Evolutionary conservation across 1,284 basidiomycete genomes (phyloP), one percentile per base, ranked within the genome.

Genomic region (Cutaneotrichosporon curvatum): DNA sequence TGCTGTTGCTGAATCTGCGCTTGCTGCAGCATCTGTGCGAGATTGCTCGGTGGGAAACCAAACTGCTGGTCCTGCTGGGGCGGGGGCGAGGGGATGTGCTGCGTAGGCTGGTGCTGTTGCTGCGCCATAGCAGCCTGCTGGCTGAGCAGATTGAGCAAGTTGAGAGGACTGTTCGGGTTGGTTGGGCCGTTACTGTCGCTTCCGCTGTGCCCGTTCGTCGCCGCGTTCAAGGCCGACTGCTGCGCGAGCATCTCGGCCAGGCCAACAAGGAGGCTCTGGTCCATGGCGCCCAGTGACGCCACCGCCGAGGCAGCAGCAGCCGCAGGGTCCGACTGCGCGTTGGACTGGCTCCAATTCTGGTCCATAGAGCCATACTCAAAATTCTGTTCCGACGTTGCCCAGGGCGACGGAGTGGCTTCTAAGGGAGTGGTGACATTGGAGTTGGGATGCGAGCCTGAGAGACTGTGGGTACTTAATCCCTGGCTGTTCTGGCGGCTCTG

Each of bases 391-490:
- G 33, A 19, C 3, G 40, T 28, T 3, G 35, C 21, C 62, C 65
- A 65, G 3, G 58, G 54, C 4, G 61, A 56, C 3, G 60, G 58
- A 1, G 53, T 28, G 12, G 25, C 53, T 7, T 66, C 63, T 4
- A 64, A 35, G 0, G 63, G 63, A 5, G 64, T 64, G 2, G 61
- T 61, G 2, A 23, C 32, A 16, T 28, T 35, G n/a, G 37, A 41
- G 45, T 34, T 28, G 9, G 23, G 20, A 25, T 18, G 35, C 10
- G 16, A 36, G n/a, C 35, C 14, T 18, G 35, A 3, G 18, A 18
- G 35, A 28, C 25, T 28, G 25, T 7, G 25, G 25, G 7, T 28
- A 12, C 25, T 28, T 7, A 28, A 34, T 34, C 9, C 32, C 32
- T 34, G 32, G 32, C 32, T 15, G 5, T 7, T 15, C 14, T 15